Conservation (phyloP, 805 yeast species). For the Metschnikowia lunata region DNA sequence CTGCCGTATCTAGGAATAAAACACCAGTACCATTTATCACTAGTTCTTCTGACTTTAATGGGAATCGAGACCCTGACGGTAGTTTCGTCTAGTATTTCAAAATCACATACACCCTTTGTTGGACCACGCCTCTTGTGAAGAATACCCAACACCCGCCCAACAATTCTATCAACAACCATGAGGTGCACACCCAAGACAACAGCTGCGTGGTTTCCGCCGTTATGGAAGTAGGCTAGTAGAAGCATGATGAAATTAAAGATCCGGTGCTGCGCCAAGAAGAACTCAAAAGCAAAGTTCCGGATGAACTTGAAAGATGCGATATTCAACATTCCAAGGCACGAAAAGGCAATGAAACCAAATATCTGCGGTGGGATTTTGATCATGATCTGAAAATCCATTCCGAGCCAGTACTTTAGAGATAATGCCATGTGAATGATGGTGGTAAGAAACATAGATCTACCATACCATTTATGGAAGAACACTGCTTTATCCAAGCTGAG, state of each 20-base stretch:
- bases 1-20: constrained; percentile 34
- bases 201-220: constrained; percentile 28
- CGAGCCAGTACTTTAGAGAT: constrained; percentile 38
- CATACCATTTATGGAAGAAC: constrained; percentile 43
- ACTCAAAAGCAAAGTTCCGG: constrained; percentile 38
- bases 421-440: constrained; percentile 34
- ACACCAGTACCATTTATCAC: constrained; percentile 23
- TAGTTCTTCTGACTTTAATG: constrained; percentile 17
- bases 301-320: constrained; percentile 34
- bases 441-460: constrained; percentile 35
- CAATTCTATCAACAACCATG: constrained; percentile 39
- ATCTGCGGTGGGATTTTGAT: constrained; percentile 45
- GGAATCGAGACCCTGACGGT: constrained; percentile 40
- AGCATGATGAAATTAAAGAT: constrained; percentile 40
- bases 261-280: constrained; percentile 42
- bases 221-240: constrained; percentile 40
- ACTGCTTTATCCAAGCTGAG: constrained; percentile 36
- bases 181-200: constrained; percentile 40
- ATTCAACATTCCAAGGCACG: constrained; percentile 31
- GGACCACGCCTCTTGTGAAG: constrained; percentile 35
- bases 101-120: constrained; percentile 34
- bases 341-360: constrained; percentile 46
- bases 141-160: constrained; percentile 24
- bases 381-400: constrained; percentile 35
- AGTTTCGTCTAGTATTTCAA: constrained; percentile 38